Base-by-base conservation (phyloP, 805 yeast species). In the Isabelozyma pseudorhagii region DNA sequence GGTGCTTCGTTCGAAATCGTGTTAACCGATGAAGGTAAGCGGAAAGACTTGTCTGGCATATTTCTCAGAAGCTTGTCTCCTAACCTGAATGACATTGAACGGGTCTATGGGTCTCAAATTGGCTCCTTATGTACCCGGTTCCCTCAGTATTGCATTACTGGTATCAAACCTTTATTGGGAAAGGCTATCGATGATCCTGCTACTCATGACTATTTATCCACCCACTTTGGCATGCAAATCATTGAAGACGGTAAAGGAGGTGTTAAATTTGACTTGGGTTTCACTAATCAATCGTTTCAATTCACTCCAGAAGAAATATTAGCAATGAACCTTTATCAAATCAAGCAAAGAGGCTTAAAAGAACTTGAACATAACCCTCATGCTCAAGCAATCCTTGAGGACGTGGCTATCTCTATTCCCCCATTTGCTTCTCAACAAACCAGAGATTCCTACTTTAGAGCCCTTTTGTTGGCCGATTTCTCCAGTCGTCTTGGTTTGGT, bases 1-100 rank as follows among this genome's bases (percentile, higher is more conserved):
- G 89, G 91, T 10, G 83, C 90, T 17, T 87, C 91, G 13, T 84
- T 92, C 62, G 98, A 94, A 61, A 79, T 94, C 40, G 85, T 94
- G 11, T 72, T 94, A 53, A 89, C 97, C 4, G 85, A 89, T 25
- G 98, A 94, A 60, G 86, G 97, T 3, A 89, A 91, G 68, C 78
- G 99, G 50, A 94, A 94, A 64, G 98, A 93, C 59, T 74, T 84
- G 4, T 79, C 92, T 4, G 97, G 96, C 0, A 58, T 94, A 10
- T 84, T 88, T 0, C 74, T 92, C 52, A 79, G 83, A 46, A 65
- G 72, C 1, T 65, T 49, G 40, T 59, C 66, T 48, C 47, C 47
- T 18, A 69, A 55, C 0, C 54, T 55, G 14, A 57, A 69, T 5
- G 72, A 72, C 28, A 51, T 86, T 13, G 93, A 87, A 60, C 78